Percentiles rank a stretch among this genome's conserved stretches.
Evolutionary conservation across 805 yeast genomes (phyloP).

Genomic region (Pichia insulana): DNA sequence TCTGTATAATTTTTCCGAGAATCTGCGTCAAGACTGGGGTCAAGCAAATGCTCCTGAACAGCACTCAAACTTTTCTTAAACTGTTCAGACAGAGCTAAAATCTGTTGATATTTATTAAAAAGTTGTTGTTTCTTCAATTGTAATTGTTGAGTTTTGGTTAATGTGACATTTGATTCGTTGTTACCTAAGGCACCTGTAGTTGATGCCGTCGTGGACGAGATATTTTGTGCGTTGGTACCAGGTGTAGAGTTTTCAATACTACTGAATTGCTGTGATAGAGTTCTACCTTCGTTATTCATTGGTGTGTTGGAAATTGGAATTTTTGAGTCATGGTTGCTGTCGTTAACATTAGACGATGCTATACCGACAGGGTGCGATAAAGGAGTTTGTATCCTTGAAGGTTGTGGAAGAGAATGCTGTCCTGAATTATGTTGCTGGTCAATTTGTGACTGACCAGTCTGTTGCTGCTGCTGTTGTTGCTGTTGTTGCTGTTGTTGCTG

Average conservation of each 20-base stretch:
- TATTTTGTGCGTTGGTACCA: background rate
- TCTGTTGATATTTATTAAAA: conserved; percentile 32
- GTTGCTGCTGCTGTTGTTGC: conserved; percentile 6
- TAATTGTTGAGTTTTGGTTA: conserved; percentile 18
- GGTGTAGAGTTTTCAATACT: background rate
- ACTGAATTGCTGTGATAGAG: conserved; percentile 7
- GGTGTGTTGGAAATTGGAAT: background rate
- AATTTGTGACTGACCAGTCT: too few species aligned
- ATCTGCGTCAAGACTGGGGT: conserved; percentile 36
- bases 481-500: conserved; percentile 6
- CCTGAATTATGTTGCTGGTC: too few species aligned
- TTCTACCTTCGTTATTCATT: conserved; percentile 4
- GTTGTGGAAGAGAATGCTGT: background rate
- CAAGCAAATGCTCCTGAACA: conserved; percentile 40
- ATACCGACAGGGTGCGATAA: background rate
- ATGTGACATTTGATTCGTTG: conserved; percentile 6
- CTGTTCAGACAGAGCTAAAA: conserved; percentile 39
- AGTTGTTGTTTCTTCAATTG: conserved; percentile 24
- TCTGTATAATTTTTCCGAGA: conserved; percentile 35
- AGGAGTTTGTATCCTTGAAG: background rate
- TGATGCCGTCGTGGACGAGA: background rate
- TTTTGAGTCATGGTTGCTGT: too few species aligned
- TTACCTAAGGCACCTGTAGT: conserved; percentile 11
- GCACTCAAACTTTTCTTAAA: conserved; percentile 41
- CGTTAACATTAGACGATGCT: too few species aligned